Base-by-base conservation (phyloP, 1,284 basidiomycete species). In the Austroboletus novae-zelandiae region DNA sequence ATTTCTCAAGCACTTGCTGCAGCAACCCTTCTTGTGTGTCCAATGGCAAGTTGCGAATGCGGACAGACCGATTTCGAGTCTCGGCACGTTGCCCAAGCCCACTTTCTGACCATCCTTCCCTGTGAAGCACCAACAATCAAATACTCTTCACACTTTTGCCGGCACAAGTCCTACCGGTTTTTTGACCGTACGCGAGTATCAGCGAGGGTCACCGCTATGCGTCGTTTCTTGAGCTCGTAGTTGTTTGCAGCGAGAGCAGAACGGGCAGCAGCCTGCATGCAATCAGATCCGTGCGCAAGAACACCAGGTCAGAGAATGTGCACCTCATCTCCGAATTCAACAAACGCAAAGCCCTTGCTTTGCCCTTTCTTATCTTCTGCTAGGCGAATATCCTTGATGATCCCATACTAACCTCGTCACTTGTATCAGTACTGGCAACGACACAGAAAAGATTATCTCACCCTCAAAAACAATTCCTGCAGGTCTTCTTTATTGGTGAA, bases 271-370 rank as follows among this genome's bases (percentile, higher is more conserved):
- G 76, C 76, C 90, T 94, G 59, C 15, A 40, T 17, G 56, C 30
- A 13, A 31, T 50, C 45, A 40, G 43, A 45, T 45, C 30, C 27
- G 45, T 40, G 15, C 30, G 11, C 30, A 42, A 40, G 30, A 46
- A 41, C 17, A 34, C 39, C 27, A 30, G n/a, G 40, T 23, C 3
- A n/a, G 11, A 7, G 27, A 45, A 40, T 23, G 1, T 8, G 48
- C 56, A 91, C 93, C 74, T 89, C 85, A 30, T 83, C 77, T 54
- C 89, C 84, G 66, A 92, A 98, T 63, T 98, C 94, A 18, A 99
- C 78, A 61, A 98, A 99, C 0, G 93, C 96, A 65, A 94, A 93
- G 1, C 97, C 96, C 67, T 86, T 92, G 36, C 79, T 78, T 35
- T 81, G 75, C 0, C 87, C 86, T 43, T 84, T 79, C 9, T 84